A percentile compares a stretch with the other conserved stretches of the same genome.
phyloP scores from a whole-genome alignment of 495 filamentous ascomycete species.

The Durotheca rogersii region DNA sequence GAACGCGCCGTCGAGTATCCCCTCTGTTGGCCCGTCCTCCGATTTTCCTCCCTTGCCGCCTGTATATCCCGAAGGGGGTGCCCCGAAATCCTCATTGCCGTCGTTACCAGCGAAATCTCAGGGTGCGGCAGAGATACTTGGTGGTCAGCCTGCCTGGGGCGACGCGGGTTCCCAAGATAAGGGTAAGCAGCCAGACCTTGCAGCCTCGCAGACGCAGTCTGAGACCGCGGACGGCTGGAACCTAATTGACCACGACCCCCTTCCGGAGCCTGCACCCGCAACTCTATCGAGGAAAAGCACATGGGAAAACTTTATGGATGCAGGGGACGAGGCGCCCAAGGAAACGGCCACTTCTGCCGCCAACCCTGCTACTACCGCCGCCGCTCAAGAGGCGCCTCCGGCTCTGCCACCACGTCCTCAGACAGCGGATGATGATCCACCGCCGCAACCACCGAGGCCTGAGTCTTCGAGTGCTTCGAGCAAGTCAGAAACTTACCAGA shows the following conservation, averaged over 20 bases:
- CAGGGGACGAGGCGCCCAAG: constrained; percentile 30
- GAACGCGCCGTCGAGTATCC: constrained; percentile 33
- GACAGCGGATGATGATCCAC: constrained; percentile 31
- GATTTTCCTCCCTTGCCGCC: constrained; percentile 32
- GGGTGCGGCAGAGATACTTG: constrained; percentile 32
- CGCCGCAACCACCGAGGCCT: constrained; percentile 40
- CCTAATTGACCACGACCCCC: constrained; percentile 46
- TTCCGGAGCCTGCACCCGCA: constrained; percentile 25
- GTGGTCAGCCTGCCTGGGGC: constrained; percentile 48
- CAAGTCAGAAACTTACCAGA: constrained; percentile 50
- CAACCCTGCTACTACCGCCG: background rate
- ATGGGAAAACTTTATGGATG: constrained; percentile 43
- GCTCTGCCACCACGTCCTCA: constrained; percentile 39
- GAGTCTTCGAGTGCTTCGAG: constrained; percentile 29
- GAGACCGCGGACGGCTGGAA: constrained; percentile 49
- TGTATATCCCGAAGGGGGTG: constrained; percentile 16
- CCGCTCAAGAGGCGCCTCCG: constrained; percentile 31
- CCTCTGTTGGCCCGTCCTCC: constrained; percentile 31
- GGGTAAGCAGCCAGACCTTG: constrained; percentile 33
- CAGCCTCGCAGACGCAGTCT: constrained; percentile 22
- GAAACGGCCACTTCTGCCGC: constrained; percentile 4
- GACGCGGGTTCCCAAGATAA: constrained; percentile 38
- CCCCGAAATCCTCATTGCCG: constrained; percentile 10
- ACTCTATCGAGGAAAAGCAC: constrained; percentile 38
- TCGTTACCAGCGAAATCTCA: constrained; percentile 6